Evolutionary conservation across 257 asterid species (phyloP), one percentile per base, ranked within the genome.

Genomic region (Eustoma russellianum): DNA sequence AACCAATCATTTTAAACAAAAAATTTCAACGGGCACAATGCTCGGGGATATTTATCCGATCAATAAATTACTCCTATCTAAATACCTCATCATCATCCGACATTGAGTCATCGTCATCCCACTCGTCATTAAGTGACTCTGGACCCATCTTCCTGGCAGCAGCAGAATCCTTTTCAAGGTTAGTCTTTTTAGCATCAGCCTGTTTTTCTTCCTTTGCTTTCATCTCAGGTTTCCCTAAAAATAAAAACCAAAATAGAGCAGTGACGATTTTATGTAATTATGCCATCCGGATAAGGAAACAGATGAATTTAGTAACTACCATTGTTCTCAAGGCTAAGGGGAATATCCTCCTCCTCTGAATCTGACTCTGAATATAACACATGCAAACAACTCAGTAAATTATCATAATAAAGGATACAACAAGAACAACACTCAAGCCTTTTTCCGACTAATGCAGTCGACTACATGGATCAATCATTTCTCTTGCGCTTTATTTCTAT

Each of bases 341-440:
- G 82, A 28, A 74, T 48, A 17, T 72, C 93, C 48, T 81, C 93
- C 15, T 79, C 89, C 5, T 79, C 68, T 8, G 79, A 85, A 33
- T 79, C 78, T 15, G 74, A 73, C 51, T 76, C 89, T 79, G 76
- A n/a, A 33, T 18, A 70, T 6, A 44, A 52, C 52, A 56, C 28
- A 51, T 4, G 9, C 28, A 48, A 28, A 28, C 33, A 28, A 28
- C 50, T 64, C 18, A 13, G 28, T 9, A 6, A 16, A 9, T n/a
- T 17, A 48, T 0, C 33, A 50, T 10, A 30, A 13, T 33, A 46
- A 6, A 53, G 7, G 33, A 34, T 52, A 15, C n/a, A n/a, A n/a
- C n/a, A n/a, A n/a, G n/a, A n/a, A n/a, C n/a, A n/a, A n/a, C n/a
- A n/a, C n/a, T n/a, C n/a, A n/a, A n/a, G n/a, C n/a, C n/a, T n/a